Percentiles rank a stretch among this genome's conserved stretches.
Evolutionary conservation across 768 basidiomycete species (phyloP).

Genomic region (Chalciporus chontae): DNA sequence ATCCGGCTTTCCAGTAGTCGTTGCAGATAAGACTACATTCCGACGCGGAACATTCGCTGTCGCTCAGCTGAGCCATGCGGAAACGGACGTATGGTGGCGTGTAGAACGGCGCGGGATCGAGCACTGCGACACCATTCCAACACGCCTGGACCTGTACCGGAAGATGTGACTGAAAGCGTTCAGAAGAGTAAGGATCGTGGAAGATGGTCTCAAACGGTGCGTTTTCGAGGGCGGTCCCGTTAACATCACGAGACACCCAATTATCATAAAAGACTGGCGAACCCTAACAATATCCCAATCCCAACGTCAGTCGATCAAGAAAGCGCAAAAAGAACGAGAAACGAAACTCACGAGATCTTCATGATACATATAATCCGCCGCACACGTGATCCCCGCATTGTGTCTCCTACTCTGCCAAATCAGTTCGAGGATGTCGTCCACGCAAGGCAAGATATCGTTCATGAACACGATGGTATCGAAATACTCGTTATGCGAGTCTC

Average conservation of each 20-base stretch:
- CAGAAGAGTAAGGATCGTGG: slow-evolving; percentile 72
- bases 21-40: slow-evolving; percentile 98
- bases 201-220: slow-evolving; percentile 95
- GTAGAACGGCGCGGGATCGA: slow-evolving; percentile 97
- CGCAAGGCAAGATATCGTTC: slow-evolving; percentile 98
- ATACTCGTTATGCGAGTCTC: slow-evolving; percentile 88
- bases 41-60: slow-evolving; percentile 90
- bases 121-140: slow-evolving; percentile 96
- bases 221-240: slow-evolving; percentile 97
- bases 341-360: slow-evolving; percentile 69
- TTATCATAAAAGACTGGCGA: slow-evolving; percentile 97
- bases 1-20: slow-evolving; percentile 96
- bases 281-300: slow-evolving; percentile 42
- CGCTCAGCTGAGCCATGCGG: slow-evolving; percentile 88
- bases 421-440: slow-evolving; percentile 96
- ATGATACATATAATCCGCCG: slow-evolving; percentile 99
- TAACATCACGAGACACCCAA: slow-evolving; percentile 98
- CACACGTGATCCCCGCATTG: slow-evolving; percentile 98
- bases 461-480: slow-evolving; percentile 98
- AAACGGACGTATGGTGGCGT: slow-evolving; percentile 86
- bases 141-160: slow-evolving; percentile 96
- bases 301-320: background rate
- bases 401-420: slow-evolving; percentile 92
- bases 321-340: background rate
- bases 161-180: slow-evolving; percentile 86